Evolutionary conservation across 169 alveolate species (phyloP).

Genomic region (Plasmodium billcollinsi): DNA sequence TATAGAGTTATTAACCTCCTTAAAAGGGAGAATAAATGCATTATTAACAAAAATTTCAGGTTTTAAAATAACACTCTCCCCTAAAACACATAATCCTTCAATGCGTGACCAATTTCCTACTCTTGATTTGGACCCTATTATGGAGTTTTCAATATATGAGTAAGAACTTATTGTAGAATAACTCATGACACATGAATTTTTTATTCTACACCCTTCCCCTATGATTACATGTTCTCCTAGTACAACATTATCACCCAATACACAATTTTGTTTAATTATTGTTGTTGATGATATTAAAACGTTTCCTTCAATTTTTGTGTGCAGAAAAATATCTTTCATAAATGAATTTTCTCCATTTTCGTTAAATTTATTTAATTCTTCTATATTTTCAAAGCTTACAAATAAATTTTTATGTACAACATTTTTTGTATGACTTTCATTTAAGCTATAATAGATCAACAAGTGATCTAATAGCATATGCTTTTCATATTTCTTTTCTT

Average conservation of each 20-base stretch:
- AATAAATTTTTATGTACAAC: slow-evolving; percentile 33
- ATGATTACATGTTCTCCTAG: slow-evolving; percentile 93
- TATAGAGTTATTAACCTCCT: slow-evolving; percentile 80
- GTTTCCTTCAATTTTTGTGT: slow-evolving; percentile 79
- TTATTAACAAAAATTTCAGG: slow-evolving; percentile 93
- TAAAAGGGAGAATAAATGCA: slow-evolving; percentile 93
- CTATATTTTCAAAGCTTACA: slow-evolving; percentile 64
- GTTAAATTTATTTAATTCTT: slow-evolving; percentile 42
- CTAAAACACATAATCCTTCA: slow-evolving; percentile 94
- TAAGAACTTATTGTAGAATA: slow-evolving; percentile 87
- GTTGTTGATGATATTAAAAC: slow-evolving; percentile 86
- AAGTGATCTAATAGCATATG: slow-evolving; percentile 12
- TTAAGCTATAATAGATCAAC: slow-evolving; percentile 29
- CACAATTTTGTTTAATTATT: slow-evolving; percentile 88
- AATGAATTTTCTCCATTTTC: slow-evolving; percentile 11
- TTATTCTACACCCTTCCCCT: slow-evolving; percentile 94
- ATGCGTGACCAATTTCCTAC: slow-evolving; percentile 96
- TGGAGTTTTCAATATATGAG: slow-evolving; percentile 90
- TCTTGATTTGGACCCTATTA: slow-evolving; percentile 94
- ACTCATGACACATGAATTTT: slow-evolving; percentile 89
- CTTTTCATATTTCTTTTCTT: slow-evolving; percentile 11
- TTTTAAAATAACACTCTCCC: slow-evolving; percentile 93
- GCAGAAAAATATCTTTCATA: slow-evolving; percentile 14
- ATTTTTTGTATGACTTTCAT: slow-evolving; percentile 7
- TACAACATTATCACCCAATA: slow-evolving; percentile 94